Percentiles rank a stretch among this genome's conserved stretches.
phyloP scores from a whole-genome alignment of 2,329 filamentous ascomycete genomes.

The Talaromyces sp. region DNA sequence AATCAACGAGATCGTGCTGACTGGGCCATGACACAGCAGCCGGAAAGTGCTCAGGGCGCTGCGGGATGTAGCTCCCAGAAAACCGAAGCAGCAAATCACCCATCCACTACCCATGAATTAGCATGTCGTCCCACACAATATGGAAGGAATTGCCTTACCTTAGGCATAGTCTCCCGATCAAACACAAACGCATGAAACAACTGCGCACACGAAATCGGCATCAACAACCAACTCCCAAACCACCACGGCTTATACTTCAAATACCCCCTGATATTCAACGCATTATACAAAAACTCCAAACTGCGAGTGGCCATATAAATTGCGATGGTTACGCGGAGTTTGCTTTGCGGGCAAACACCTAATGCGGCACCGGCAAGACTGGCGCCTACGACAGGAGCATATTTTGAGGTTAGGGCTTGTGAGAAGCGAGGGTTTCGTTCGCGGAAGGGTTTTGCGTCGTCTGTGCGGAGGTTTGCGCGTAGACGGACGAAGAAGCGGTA shows the following conservation, averaged over 20 bases:
- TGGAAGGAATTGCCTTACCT: conserved; percentile 43
- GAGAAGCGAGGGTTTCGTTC: conserved; percentile 76
- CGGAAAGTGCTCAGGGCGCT: conserved; percentile 68
- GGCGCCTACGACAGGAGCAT: conserved; percentile 86
- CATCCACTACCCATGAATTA: conserved; percentile 46
- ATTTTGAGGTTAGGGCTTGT: conserved; percentile 72
- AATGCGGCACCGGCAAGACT: conserved; percentile 81
- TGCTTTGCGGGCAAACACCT: conserved; percentile 69
- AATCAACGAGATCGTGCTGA: conserved; percentile 74
- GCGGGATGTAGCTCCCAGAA: conserved; percentile 76
- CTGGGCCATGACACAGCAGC: conserved; percentile 69
- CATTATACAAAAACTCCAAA: conserved; percentile 83
- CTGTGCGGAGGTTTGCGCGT: conserved; percentile 72
- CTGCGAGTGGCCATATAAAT: conserved; percentile 80
- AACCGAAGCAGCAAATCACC: conserved; percentile 66
- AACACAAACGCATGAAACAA: conserved; percentile 74
- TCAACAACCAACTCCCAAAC: conserved; percentile 81
- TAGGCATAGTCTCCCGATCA: conserved; percentile 71
- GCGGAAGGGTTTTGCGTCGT: conserved; percentile 78
- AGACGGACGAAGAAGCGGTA: conserved; percentile 85
- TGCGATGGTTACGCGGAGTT: conserved; percentile 73
- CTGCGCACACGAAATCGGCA: conserved; percentile 74
- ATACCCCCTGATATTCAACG: conserved; percentile 70
- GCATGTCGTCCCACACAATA: not conserved
- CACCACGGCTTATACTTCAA: conserved; percentile 72